These are phyloP conservation scores for Ceratocystis variospora DNA, from an alignment of 2,329 filamentous ascomycete genomes.

Conservation along the genomic window DNA sequence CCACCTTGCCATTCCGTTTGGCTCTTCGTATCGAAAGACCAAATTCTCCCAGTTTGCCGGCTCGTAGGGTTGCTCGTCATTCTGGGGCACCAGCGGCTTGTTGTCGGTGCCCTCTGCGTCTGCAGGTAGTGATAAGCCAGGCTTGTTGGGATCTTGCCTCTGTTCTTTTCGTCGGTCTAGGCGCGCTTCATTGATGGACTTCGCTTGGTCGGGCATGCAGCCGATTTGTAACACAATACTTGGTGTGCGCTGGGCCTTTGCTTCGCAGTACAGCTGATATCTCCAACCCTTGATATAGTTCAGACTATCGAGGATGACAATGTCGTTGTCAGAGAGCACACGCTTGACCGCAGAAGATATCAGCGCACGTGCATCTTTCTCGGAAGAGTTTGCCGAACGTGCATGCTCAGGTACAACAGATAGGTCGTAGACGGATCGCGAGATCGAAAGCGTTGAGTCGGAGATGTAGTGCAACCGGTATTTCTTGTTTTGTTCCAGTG, in stretches of 20 bases:
- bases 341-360: slow-evolving; percentile 69
- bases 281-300: slow-evolving; percentile 89
- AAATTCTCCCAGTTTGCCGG: slow-evolving; percentile 60
- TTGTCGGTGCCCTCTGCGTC: neutral
- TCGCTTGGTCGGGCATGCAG: slow-evolving; percentile 38
- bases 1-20: slow-evolving; percentile 74
- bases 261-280: slow-evolving; percentile 75
- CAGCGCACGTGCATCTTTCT: slow-evolving; percentile 69
- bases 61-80: slow-evolving; percentile 34
- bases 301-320: slow-evolving; percentile 65
- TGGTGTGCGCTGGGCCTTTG: slow-evolving; percentile 63
- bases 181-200: slow-evolving; percentile 46
- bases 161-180: slow-evolving; percentile 24
- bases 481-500: slow-evolving; percentile 27
- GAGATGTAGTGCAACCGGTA: slow-evolving; percentile 62
- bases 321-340: slow-evolving; percentile 54
- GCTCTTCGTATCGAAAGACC: slow-evolving; percentile 72
- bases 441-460: slow-evolving; percentile 55
- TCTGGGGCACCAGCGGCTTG: slow-evolving; percentile 18
- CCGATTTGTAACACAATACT: slow-evolving; percentile 60
- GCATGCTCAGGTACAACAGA: slow-evolving; percentile 40
- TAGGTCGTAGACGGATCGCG: slow-evolving; percentile 57
- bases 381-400: slow-evolving; percentile 57
- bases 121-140: neutral
- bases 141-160: neutral